Evolutionary conservation across 179 eudicot species (phyloP), one percentile per base, ranked within the genome.

Genomic region (Silene vulgaris): DNA sequence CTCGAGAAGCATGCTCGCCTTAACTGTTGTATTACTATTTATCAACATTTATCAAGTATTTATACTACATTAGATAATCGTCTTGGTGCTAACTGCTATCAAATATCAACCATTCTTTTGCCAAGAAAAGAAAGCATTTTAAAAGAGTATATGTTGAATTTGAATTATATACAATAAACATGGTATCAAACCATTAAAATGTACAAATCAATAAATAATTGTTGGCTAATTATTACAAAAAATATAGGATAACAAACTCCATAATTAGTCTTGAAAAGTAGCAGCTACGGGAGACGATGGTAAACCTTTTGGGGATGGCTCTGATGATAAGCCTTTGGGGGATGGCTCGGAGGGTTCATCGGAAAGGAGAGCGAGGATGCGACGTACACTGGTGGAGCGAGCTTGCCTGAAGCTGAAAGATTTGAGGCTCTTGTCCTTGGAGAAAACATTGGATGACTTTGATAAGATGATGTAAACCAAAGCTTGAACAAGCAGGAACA

Each of bases 401-500:
- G 85, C 79, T 0, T 84, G 70, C 69, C 71, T 82, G 86, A 89
- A 89, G 71, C 89, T 86, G 5, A 64, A 8, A 0, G 90, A 83
- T 37, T 85, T 82, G 65, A 71, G 29, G 29, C 56, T 79, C 20
- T 69, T 79, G 8, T 71, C 82, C 69, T 80, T 87, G 12, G 93
- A 85, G 85, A 91, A 91, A 43, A 91, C 52, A 65, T 80, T 81
- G 37, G 97, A 91, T 3, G 97, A 91, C 21, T 86, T 82, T 8
- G 97, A 85, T 2, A 91, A 83, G 56, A 91, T 91, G 5, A 87
- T 40, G 77, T 89, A 91, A 57, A 91, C 87, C 28, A 91, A 81
- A 60, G 84, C 91, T 70, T 91, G 97, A 0, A 91, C 89, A 0
- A 86, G 17, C 59, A 85, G 20, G 72, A 91, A 91, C 19, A 88